Evolutionary conservation across 2,329 filamentous ascomycete species (phyloP), one percentile per base, ranked within the genome.

Genomic region (Clathrospora elynae): DNA sequence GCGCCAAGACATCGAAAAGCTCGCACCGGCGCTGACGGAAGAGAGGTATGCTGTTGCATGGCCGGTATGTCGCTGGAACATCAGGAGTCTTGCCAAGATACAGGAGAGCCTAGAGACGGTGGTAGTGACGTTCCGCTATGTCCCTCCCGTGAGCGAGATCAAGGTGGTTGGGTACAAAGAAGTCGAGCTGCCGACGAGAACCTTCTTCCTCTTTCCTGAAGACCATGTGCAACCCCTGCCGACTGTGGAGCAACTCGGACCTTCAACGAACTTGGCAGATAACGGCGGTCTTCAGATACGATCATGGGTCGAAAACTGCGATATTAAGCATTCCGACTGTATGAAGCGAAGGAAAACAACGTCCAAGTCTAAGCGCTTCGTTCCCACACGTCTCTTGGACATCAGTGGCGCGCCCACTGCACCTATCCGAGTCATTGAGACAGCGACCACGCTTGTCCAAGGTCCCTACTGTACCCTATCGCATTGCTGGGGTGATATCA

Each of bases 381-480:
- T 62, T 1, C 61, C 61, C 5, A 64, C 55, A 3, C 54, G 61
- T 4, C 48, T 65, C 5, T 26, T 61, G 7, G 50, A 59, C 17
- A 48, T 63, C 22, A 39, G 35, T 5, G 41, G 35, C 2, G 22
- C n/a, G 5, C 32, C 34, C 0, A 16, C 22, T 3, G 12, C 16
- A 0, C 38, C 36, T 2, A 39, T 63, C 6, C 41, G 44, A 6
- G 42, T 64, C 0, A 37, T 63, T 4, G 48, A 63, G 11, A 63
- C 55, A 3, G 35, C 28, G 6, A 34, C 10, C 8, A 44, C 24
- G 1, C 16, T 30, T 2, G 42, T 61, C 9, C 32, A 45, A n/a
- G 50, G 54, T 1, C 53, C 54, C 5, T 64, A 64, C 18, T 48
- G 35, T 3, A 46, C 61, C 2, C 31, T 63, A 2, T 47, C 37